A percentile compares a stretch with the other conserved stretches of the same genome.
These are phyloP conservation scores for Diaporthe batatas DNA, from an alignment of 2,329 filamentous ascomycete genomes.

Conservation along the genomic window DNA sequence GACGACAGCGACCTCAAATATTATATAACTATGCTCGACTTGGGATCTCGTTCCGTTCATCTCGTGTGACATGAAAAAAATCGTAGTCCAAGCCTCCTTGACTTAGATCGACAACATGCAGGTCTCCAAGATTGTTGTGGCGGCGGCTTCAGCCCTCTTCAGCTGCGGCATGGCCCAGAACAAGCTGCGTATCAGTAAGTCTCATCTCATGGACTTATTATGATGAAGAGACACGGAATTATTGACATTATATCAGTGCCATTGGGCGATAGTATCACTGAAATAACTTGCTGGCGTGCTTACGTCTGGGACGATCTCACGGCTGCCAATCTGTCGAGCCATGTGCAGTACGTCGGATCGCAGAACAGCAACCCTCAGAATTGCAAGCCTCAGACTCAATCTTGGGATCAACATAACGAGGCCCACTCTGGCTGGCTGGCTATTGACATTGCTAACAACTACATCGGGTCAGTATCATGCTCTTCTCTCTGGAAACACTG, in stretches of 20 bases:
- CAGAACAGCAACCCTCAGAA: conserved; percentile 54
- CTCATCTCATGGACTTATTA: not conserved
- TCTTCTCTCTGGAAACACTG: too few species aligned
- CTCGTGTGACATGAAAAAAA: too few species aligned
- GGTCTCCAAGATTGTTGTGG: not conserved
- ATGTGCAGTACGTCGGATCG: conserved; percentile 58
- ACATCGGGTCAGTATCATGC: conserved; percentile 47
- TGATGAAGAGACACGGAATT: not conserved
- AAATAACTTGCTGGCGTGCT: conserved; percentile 60
- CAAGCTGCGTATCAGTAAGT: conserved; percentile 15
- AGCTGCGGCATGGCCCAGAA: conserved; percentile 4
- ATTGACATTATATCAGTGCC: conserved; percentile 50
- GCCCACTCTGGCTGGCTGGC: conserved; percentile 59
- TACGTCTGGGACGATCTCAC: conserved; percentile 57
- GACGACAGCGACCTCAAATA: not conserved
- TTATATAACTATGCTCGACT: not conserved
- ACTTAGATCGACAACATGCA: not conserved
- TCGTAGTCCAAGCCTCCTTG: not conserved
- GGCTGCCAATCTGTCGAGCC: conserved; percentile 50
- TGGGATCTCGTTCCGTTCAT: not conserved
- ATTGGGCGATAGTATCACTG: conserved; percentile 60
- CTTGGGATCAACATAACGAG: conserved; percentile 52
- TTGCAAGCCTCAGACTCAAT: conserved; percentile 50
- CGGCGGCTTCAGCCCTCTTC: not conserved
- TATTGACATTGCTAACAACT: conserved; percentile 58